Base-by-base conservation (phyloP, 1,139 yeast genomes). In the Meyerozyma sp. region DNA sequence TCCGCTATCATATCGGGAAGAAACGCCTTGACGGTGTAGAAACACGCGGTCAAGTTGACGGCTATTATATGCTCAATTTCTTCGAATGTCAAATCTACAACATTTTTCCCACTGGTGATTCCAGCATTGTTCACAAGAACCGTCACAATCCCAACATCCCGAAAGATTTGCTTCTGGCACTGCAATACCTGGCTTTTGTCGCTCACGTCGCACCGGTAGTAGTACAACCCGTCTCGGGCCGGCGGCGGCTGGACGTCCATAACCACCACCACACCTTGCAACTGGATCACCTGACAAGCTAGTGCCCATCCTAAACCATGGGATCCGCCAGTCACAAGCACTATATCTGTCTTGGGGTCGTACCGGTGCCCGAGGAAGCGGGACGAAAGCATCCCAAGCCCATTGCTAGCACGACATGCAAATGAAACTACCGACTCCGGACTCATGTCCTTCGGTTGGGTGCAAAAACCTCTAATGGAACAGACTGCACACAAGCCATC, bases 51-150 rank as follows among this genome's bases (percentile, higher is more conserved):
- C 40, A 88, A 68, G 52, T 91, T 90, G 18, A 87, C 82, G 23
- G 75, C 71, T 39, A 91, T 65, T 2, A 82, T 75, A 32, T 63
- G 65, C 44, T 82, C 82, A 44, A 90, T 78, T 42, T 83, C 88
- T 0, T 70, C 76, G 45, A 71, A 74, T 4, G 73, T 58, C 43
- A 82, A 62, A 8, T 81, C 79, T 6, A 79, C 53, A 3, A 90
- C 57, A 0, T 80, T 57, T 46, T 79, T 77, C 0, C 89, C 90
- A 8, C 71, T 69, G 25, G 80, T 72, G 37, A 88, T 75, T 0
- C 87, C 98, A 1, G 97, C 97, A 59, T 91, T 90, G 61, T 89
- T 89, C 41, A 91, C 73, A 11, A 91, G 65, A 2, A 88, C 71
- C 0, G 89, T 77, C 1, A 84, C 82, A 0, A 58, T 53, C 0